Evolutionary conservation across 2,329 filamentous ascomycete species (phyloP), one percentile per base, ranked within the genome.

Genomic region (Pestalotiopsis sp.): DNA sequence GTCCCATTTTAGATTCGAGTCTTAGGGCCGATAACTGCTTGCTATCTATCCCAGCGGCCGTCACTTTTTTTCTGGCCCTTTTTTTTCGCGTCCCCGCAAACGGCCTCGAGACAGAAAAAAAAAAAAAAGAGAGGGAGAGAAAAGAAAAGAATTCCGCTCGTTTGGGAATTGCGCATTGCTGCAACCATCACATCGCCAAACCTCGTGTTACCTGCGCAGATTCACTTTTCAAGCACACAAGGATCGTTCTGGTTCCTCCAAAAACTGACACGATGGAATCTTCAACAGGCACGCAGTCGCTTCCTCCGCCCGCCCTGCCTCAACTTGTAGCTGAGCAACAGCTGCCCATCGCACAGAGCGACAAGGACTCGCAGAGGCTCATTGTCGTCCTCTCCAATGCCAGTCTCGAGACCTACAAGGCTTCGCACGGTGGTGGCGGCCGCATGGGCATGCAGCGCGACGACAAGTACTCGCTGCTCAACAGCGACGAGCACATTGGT

Each of bases 401-500:
- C 71, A 98, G 95, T 77, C 90, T 99, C 74, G 96, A 99, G 82
- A 99, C 96, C 0, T 98, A 98, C 87, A 97, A 97, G 80, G 93
- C 96, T 1, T 92, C 93, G 23, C 91, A 94, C 73, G 91, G 91
- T 70, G 88, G 91, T 20, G 75, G 75, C 80, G 87, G 78, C 80
- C 91, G 83, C 82, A 90, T 80, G 85, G 86, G 90, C 39, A 84
- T 87, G 68, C 88, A 89, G 70, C 90, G 93, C 65, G 95, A 98
- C 76, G 95, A 98, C 80, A 98, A 98, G 82, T 99, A 97, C 83
- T 97, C 95, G 70, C 86, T 99, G 66, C 90, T 99, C 77, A 99
- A 99, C 86, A 98, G 95, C 82, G 96, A 99, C 79, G 96, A 99
- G 83, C 96, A 99, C 80, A 99, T 99, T 75, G 96, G 96, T 71